Base-by-base conservation (phyloP, 768 basidiomycete species). In the Cubamyces lactineus region DNA sequence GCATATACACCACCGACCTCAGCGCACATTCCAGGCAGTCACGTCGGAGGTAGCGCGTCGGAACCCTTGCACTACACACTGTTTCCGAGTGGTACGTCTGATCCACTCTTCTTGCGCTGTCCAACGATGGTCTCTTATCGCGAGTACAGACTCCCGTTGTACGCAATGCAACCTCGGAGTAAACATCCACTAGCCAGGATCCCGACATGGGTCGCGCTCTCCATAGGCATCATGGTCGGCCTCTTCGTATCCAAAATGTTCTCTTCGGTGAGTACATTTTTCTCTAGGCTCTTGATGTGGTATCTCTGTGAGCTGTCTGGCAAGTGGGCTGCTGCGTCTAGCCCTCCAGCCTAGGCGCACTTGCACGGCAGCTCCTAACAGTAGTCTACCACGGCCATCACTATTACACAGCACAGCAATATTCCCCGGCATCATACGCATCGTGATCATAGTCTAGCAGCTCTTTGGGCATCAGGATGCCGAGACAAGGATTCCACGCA, bases 361-460 rank as follows among this genome's bases (percentile, higher is more conserved):
- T 34, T 34, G 34, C 34, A 34, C 34, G 34, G 34, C 34, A 34
- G 5, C 34, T 34, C 34, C 34, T 34, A 34, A 34, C 34, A 34
- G 34, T 11, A 9, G 5, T 34, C 34, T 34, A 34, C 34, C 34
- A 9, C 11, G 34, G 34, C 34, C 34, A 34, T 34, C 34, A 34
- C 34, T 34, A 9, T 34, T 34, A 9, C 6, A 34, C 34, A 88
- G 26, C 72, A 86, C 26, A 89, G 89, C 23, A 73, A 88, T 43
- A 52, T 89, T 30, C 52, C 12, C 15, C 17, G 34, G 23, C 49
- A 38, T 51, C 30, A 51, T 5, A 16, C 21, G 30, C 13, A 17
- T 34, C 34, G 34, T 30, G 26, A 43, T 43, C 16, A 15, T 16
- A 43, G 7, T 11, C 42, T 5, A 3, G 42, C 42, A 43, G 42